Conservation (phyloP, 495 filamentous ascomycete species). For the Penicillium silybi region DNA sequence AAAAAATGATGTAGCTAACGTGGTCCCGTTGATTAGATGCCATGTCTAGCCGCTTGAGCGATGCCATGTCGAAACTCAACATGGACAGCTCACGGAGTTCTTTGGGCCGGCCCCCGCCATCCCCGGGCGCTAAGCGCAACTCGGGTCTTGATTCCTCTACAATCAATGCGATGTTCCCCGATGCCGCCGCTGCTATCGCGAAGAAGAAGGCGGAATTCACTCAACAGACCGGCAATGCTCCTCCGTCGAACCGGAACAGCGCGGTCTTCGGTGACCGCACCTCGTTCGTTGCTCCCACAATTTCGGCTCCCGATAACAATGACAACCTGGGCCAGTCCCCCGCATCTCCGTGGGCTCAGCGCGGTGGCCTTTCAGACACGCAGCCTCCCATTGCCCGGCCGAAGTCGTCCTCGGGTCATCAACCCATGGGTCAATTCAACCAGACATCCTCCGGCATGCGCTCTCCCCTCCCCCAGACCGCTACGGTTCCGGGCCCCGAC, state of each 20-base stretch:
- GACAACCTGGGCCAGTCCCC: slow-evolving; percentile 58
- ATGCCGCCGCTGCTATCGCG: slow-evolving; percentile 94
- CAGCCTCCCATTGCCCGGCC: slow-evolving; percentile 64
- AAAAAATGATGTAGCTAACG: slow-evolving; percentile 4
- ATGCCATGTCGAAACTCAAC: slow-evolving; percentile 94
- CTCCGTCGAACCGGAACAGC: slow-evolving; percentile 92
- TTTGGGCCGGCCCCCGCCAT: slow-evolving; percentile 72
- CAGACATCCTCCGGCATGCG: slow-evolving; percentile 79
- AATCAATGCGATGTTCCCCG: slow-evolving; percentile 99
- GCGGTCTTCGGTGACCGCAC: slow-evolving; percentile 74
- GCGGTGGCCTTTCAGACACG: slow-evolving; percentile 44
- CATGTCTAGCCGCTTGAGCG: slow-evolving; percentile 93
- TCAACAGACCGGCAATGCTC: slow-evolving; percentile 85
- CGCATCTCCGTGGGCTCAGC: slow-evolving; percentile 73
- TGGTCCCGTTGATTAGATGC: slow-evolving; percentile 58
- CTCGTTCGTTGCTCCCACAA: slow-evolving; percentile 74
- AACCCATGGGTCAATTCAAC: slow-evolving; percentile 96
- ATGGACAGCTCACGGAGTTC: slow-evolving; percentile 85
- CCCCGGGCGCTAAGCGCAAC: slow-evolving; percentile 77
- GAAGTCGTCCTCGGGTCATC: slow-evolving; percentile 84
- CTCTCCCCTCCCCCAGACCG: slow-evolving; percentile 80
- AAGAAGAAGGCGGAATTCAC: slow-evolving; percentile 97
- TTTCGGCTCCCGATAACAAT: slow-evolving; percentile 60
- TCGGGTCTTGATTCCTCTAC: slow-evolving; percentile 87
- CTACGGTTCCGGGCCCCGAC: slow-evolving; percentile 71